A percentile compares a stretch with the other conserved stretches of the same genome.
phyloP scores from a whole-genome alignment of 2,329 filamentous ascomycete genomes.

The Xylariaceae sp. region DNA sequence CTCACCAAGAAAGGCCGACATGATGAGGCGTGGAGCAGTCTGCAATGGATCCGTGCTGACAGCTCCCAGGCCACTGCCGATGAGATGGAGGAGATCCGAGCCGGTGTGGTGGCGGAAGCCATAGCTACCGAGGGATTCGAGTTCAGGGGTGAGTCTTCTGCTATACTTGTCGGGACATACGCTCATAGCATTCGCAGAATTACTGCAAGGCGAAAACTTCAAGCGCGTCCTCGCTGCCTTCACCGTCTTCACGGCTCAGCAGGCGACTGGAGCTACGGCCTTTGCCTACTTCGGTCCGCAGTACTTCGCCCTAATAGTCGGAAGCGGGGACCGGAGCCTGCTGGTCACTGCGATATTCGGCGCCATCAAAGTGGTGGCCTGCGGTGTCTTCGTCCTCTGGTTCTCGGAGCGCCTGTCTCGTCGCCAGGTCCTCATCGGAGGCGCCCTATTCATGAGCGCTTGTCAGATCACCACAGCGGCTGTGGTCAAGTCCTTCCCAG shows the following conservation, averaged over 20 bases:
- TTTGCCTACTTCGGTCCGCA: conserved; percentile 53
- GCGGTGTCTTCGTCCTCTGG: conserved; percentile 48
- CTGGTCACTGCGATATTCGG: conserved; percentile 52
- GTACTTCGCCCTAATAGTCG: conserved; percentile 50
- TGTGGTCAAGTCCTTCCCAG: conserved; percentile 41
- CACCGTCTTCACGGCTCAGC: conserved; percentile 48
- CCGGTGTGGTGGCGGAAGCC: conserved; percentile 43
- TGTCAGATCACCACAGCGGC: conserved; percentile 43
- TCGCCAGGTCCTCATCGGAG: conserved; percentile 39
- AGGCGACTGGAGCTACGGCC: conserved; percentile 51
- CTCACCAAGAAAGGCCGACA: conserved; percentile 43
- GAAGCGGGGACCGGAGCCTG: conserved; percentile 40
- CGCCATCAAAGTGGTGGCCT: conserved; percentile 49
- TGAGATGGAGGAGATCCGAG: conserved; percentile 49
- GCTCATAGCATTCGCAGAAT: conserved; percentile 32
- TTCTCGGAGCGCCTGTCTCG: conserved; percentile 47
- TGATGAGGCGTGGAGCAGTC: conserved; percentile 43
- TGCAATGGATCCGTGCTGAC: conserved; percentile 49
- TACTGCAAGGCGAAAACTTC: conserved; percentile 44
- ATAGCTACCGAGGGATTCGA: conserved; percentile 42
- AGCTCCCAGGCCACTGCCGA: conserved; percentile 34
- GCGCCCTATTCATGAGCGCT: conserved; percentile 42
- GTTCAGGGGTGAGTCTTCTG: conserved; percentile 23
- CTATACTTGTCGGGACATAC: background rate
- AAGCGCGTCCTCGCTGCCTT: conserved; percentile 42